A percentile compares a stretch with the other conserved stretches of the same genome.
Conservation (phyloP, 305 asterid genomes). For the Fraxinus ornus region DNA sequence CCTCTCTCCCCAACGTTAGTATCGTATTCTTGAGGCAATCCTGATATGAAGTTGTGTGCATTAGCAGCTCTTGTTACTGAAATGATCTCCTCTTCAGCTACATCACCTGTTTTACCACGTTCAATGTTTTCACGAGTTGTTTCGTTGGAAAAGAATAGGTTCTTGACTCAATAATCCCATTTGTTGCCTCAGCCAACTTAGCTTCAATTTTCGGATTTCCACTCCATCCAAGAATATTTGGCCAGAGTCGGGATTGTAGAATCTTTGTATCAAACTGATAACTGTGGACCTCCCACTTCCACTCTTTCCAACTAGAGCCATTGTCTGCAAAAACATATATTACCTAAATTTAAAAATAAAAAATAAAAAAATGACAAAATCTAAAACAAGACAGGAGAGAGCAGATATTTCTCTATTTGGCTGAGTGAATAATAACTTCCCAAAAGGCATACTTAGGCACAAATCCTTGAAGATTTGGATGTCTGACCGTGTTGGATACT, state of each 20-base stretch:
- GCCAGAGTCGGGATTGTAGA: conserved; percentile 44
- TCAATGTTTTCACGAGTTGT: conserved; percentile 54
- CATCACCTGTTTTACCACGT: conserved; percentile 39
- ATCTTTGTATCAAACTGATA: conserved; percentile 40
- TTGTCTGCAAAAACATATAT: conserved; percentile 39
- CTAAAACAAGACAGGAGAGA: not conserved
- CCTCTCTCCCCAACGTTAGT: conserved; percentile 56
- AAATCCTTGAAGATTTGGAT: conserved; percentile 46
- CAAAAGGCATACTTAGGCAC: conserved; percentile 41
- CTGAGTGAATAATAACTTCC: conserved; percentile 42
- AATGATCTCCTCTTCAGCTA: conserved; percentile 48
- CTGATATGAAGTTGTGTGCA: conserved; percentile 57
- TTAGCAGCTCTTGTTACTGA: conserved; percentile 48
- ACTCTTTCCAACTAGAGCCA: conserved; percentile 54
- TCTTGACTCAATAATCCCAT: conserved; percentile 55
- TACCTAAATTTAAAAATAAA: not conserved
- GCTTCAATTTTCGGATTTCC: conserved; percentile 29
- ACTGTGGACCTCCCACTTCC: conserved; percentile 52
- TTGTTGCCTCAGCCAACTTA: conserved; percentile 44
- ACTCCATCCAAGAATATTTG: conserved; percentile 30
- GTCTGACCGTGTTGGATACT: conserved; percentile 54
- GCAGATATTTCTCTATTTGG: not conserved
- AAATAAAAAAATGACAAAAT: not conserved
- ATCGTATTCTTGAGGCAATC: conserved; percentile 49
- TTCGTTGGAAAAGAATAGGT: conserved; percentile 51